Percentiles rank a stretch among this genome's conserved stretches.
Conservation (phyloP, 345 rosid species). For the Moricandia moricandioides region DNA sequence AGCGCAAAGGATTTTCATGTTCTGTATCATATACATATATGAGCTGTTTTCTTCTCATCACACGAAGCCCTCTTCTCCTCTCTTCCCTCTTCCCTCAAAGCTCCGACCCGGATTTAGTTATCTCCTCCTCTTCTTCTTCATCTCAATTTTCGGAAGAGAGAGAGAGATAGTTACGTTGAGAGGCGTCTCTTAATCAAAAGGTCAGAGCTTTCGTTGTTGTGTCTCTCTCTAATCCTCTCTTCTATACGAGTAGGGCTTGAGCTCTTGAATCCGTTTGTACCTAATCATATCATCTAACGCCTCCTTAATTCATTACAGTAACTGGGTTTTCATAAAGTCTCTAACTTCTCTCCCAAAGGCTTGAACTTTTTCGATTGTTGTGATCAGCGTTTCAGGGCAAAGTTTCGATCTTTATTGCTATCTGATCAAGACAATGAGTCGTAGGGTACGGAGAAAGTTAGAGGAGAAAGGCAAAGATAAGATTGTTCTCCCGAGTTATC, state of each 20-base stretch:
- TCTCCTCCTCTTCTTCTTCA: not conserved
- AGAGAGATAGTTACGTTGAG: slow-evolving; percentile 15
- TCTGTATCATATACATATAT: slow-evolving; percentile 6
- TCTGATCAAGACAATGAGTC: slow-evolving; percentile 48
- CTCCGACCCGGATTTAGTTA: slow-evolving; percentile 13
- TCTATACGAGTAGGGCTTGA: slow-evolving; percentile 7
- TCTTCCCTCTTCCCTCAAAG: slow-evolving; percentile 6
- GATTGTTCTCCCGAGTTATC: slow-evolving; percentile 5
- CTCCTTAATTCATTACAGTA: slow-evolving; percentile 18
- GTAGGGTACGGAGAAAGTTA: slow-evolving; percentile 74
- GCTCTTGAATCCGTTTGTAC: slow-evolving; percentile 6
- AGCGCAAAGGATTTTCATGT: not conserved
- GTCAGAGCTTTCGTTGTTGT: slow-evolving; percentile 14
- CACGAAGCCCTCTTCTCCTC: slow-evolving; percentile 3
- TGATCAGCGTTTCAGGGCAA: slow-evolving; percentile 12
- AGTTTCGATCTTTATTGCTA: slow-evolving; percentile 6
- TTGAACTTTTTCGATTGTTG: slow-evolving; percentile 2
- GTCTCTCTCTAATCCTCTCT: too few relatives aligned
- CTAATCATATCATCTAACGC: slow-evolving; percentile 15
- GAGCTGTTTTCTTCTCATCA: slow-evolving; percentile 31
- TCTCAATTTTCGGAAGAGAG: not conserved
- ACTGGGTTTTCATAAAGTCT: slow-evolving; percentile 17
- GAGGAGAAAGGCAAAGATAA: slow-evolving; percentile 57
- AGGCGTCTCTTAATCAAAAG: slow-evolving; percentile 10
- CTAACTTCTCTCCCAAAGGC: slow-evolving; percentile 8